Conservation (phyloP, 106 monocot species). For the Agapanthus africanus region DNA sequence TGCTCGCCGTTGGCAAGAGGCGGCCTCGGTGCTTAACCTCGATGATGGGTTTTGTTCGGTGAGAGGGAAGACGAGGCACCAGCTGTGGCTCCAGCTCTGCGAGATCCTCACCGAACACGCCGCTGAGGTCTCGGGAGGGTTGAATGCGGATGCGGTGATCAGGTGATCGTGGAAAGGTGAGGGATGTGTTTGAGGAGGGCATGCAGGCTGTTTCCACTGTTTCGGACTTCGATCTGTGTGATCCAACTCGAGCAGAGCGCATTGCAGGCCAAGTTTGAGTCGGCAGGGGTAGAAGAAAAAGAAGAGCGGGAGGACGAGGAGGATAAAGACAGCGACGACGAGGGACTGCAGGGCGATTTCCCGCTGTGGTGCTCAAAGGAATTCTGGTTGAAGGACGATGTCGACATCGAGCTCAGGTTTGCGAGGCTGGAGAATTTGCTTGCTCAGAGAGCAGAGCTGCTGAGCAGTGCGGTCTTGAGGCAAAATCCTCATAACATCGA, state of each 20-base stretch:
- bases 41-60: conserved; percentile 70
- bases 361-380: conserved; percentile 48
- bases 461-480: conserved; percentile 77
- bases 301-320: conserved; percentile 46
- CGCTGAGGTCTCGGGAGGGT: conserved; percentile 65
- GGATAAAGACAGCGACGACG: no score
- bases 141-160: conserved; percentile 88
- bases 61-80: conserved; percentile 78
- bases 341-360: no score
- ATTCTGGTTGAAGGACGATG: conserved; percentile 92
- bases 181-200: conserved; percentile 89
- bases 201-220: conserved; percentile 69
- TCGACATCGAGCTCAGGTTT: conserved; percentile 72
- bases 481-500: conserved; percentile 98
- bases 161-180: conserved; percentile 74
- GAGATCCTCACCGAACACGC: conserved; percentile 77
- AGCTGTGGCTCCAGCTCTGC: conserved; percentile 86
- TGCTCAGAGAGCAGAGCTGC: conserved; percentile 66
- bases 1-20: conserved; percentile 89
- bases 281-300: conserved; percentile 28
- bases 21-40: conserved; percentile 63
- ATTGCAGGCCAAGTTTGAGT: conserved; percentile 73
- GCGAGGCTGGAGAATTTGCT: conserved; percentile 72
- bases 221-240: conserved; percentile 75
- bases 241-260: conserved; percentile 92